Evolutionary conservation across 1,139 yeast species (phyloP), one percentile per base, ranked within the genome.

Genomic region (Geotrichum australiense): DNA sequence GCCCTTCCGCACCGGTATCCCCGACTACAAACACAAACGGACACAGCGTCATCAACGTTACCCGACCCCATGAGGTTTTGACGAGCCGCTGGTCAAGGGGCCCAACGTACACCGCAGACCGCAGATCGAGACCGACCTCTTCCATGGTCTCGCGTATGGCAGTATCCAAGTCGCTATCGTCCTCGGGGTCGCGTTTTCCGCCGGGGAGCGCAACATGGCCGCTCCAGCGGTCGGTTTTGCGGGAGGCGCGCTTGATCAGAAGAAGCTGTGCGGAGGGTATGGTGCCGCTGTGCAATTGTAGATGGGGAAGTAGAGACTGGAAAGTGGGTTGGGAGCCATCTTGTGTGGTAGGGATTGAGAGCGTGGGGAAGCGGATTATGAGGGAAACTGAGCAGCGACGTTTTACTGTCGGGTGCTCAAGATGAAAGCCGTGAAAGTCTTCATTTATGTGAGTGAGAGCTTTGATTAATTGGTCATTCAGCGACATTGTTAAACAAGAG

Each of bases 141-240:
- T 65, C 70, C 2, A 10, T 24, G 1, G 69, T 53, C 42, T 65
- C 70, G 3, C 70, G 57, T 6, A 55, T 48, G 0, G 69, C 69
- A 1, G 65, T 54, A 12, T 54, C 58, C 8, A 54, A 28, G 39
- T 62, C 65, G 16, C 58, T 51, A 15, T 50, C 57, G 38, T 63
- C 69, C 5, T 52, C 60, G 3, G 59, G 55, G 35, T 65, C 69
- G 10, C 64, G 54, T 18, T 59, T 52, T 2, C 70, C 70, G 2
- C 70, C 70, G 0, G 70, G 70, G 1, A 65, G 46, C 1, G 69
- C 70, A 33, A 66, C 58, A 47, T 65, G 70, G 10, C 66, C 64
- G 4, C 69, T 63, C 70, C 70, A 65, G n/a, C 66, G 51, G 43
- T 65, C 70, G 2, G 63, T 50, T 4, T 49, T 51, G 16, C 65